phyloP scores from a whole-genome alignment of 257 asterid genomes.

The Cynanchum wilfordii region DNA sequence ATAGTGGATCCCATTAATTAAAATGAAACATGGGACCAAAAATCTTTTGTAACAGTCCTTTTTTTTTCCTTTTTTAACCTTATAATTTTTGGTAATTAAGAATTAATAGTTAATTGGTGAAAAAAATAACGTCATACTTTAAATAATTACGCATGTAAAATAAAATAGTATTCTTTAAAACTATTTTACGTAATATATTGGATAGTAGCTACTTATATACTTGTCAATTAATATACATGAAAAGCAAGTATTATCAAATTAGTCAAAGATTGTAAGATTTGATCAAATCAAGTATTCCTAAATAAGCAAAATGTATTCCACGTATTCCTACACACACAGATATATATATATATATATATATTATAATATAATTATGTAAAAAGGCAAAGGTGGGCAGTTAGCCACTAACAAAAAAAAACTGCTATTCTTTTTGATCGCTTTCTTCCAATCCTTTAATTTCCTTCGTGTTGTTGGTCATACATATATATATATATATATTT shows the following conservation, averaged over 20 bases:
- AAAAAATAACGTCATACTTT: too few relatives aligned
- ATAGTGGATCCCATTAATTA: slow-evolving; percentile 28
- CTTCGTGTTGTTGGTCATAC: background rate
- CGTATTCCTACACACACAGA: background rate
- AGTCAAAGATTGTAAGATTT: background rate
- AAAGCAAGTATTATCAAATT: background rate
- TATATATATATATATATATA: background rate
- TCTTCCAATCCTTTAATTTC: background rate
- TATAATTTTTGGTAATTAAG: too few relatives aligned
- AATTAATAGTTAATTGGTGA: too few relatives aligned
- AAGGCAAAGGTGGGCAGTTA: slow-evolving; percentile 27
- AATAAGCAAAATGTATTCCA: slow-evolving; percentile 7
- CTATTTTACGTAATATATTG: too few relatives aligned
- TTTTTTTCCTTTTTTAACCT: too few relatives aligned
- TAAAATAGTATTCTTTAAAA: too few relatives aligned
- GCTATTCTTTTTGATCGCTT: background rate
- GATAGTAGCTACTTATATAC: too few relatives aligned
- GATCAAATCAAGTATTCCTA: background rate
- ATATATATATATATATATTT: background rate
- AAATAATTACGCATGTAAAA: too few relatives aligned
- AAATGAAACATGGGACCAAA: slow-evolving; percentile 1
- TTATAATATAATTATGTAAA: slow-evolving; percentile 8
- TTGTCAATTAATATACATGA: background rate
- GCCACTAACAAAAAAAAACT: slow-evolving; percentile 29
- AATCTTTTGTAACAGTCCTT: background rate